Evolutionary conservation across 202 grass and related monocot species (phyloP).

Genomic region (Dendrocalamus latiflorus): DNA sequence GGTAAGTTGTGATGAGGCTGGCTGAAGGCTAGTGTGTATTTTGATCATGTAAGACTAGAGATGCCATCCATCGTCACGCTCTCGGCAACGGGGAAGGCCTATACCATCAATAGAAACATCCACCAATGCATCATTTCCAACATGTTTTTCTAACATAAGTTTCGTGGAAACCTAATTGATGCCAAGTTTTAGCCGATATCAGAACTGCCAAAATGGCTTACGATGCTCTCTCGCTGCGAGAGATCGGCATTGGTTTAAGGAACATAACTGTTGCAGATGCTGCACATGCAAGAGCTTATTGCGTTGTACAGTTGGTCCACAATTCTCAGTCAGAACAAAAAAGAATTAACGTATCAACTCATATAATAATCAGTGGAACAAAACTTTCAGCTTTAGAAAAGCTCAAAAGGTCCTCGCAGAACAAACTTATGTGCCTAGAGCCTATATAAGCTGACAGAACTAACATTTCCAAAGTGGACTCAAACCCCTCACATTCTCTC

Average conservation of each 20-base stretch:
- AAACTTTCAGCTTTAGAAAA: slow-evolving; percentile 39
- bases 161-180: background rate
- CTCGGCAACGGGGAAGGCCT: background rate
- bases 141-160: background rate
- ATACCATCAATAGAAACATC: background rate
- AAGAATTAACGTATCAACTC: background rate
- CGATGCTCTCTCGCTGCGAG: background rate
- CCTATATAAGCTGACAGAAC: slow-evolving; percentile 36
- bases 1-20: background rate
- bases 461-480: slow-evolving; percentile 20
- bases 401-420: background rate
- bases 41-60: background rate
- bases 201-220: background rate
- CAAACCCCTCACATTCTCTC: background rate
- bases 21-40: background rate
- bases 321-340: background rate
- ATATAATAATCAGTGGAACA: slow-evolving; percentile 24
- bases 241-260: background rate
- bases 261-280: background rate
- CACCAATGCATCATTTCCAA: background rate
- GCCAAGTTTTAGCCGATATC: background rate
- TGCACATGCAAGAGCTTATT: background rate
- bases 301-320: background rate
- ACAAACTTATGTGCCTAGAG: slow-evolving; percentile 19
- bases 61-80: background rate